phyloP scores from a whole-genome alignment of 2,329 filamentous ascomycete species.

The Fusarium sacchari region DNA sequence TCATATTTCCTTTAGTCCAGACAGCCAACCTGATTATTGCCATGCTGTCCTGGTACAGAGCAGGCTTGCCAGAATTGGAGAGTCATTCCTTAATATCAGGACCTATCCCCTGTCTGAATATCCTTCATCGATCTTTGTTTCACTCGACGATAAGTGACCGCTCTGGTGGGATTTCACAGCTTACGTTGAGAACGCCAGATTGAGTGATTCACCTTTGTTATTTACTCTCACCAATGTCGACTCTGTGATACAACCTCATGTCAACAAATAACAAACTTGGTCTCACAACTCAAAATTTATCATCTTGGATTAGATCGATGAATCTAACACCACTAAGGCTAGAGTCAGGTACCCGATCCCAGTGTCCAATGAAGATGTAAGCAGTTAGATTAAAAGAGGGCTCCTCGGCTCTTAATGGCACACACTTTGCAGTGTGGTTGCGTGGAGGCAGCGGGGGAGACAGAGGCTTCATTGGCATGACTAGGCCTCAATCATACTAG shows the following conservation, averaged over 20 bases:
- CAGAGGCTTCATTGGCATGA: conserved; percentile 17
- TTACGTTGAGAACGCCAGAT: not conserved
- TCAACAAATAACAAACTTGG: conserved; percentile 25
- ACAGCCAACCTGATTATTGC: not conserved
- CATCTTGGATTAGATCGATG: conserved; percentile 27
- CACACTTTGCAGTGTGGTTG: conserved; percentile 2
- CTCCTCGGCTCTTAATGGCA: conserved; percentile 4
- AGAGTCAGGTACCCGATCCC: conserved; percentile 38
- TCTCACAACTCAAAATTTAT: conserved; percentile 28
- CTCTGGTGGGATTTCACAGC: not conserved
- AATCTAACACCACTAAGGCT: conserved; percentile 26
- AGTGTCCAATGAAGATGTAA: conserved; percentile 15
- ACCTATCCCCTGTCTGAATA: not conserved
- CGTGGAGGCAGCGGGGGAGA: conserved; percentile 27
- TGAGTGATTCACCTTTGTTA: conserved; percentile 14
- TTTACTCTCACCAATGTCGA: conserved; percentile 11
- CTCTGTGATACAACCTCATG: conserved; percentile 31
- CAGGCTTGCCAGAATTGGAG: not conserved
- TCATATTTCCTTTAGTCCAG: conserved; percentile 9
- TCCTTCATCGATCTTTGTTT: not conserved
- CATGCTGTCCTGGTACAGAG: not conserved
- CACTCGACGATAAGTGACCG: not conserved
- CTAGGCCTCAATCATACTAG: conserved; percentile 28
- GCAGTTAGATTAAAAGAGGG: conserved; percentile 31
- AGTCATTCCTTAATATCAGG: not conserved